These are phyloP conservation scores for Ceratocystis cubensis DNA, from an alignment of 2,329 filamentous ascomycete genomes.

Conservation along the genomic window DNA sequence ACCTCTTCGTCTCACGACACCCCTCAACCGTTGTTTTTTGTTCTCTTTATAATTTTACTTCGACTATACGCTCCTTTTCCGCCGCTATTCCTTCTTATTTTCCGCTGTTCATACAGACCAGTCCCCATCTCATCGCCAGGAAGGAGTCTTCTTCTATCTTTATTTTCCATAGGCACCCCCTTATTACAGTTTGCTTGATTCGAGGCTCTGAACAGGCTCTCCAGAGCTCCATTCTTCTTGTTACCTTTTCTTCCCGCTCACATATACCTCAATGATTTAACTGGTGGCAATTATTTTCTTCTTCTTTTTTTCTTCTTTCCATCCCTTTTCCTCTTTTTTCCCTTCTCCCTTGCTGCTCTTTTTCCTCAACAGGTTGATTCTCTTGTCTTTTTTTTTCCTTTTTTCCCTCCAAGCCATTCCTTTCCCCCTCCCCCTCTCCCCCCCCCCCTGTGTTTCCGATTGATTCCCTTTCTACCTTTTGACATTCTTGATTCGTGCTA, in stretches of 20 bases:
- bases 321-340: neutral
- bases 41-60: slow-evolving; percentile 8
- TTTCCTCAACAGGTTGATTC: neutral
- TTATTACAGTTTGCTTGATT: neutral
- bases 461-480: slow-evolving; percentile 2
- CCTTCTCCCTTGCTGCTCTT: neutral
- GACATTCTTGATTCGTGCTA: neutral
- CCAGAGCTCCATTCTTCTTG: neutral
- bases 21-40: neutral
- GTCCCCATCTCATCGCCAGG: neutral
- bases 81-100: neutral
- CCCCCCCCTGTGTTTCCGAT: neutral
- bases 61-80: slow-evolving; percentile 4
- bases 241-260: neutral
- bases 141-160: neutral
- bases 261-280: slow-evolving; percentile 7
- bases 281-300: slow-evolving; percentile 9
- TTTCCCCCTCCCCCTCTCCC: neutral
- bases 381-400: slow-evolving; percentile 5
- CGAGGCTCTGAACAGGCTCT: neutral
- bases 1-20: neutral
- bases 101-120: neutral
- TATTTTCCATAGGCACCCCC: neutral
- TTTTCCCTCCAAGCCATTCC: neutral
- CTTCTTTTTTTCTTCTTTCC: slow-evolving; percentile 4